These are phyloP conservation scores for Artemisia tridentata DNA, from an alignment of 129 eudicot species.

Conservation along the genomic window DNA sequence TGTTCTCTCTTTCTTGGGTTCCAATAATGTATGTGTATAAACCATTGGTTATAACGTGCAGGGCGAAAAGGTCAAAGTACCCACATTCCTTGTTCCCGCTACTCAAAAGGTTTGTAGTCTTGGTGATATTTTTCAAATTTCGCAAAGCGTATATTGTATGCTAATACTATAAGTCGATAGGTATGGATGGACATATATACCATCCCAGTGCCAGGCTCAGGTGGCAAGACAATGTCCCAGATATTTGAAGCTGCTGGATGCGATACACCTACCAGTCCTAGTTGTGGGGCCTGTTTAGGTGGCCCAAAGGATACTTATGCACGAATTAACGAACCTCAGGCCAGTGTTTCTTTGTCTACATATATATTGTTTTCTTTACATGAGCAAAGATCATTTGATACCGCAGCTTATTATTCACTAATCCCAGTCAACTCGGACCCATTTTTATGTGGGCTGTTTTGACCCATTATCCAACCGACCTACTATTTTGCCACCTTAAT, in stretches of 20 bases:
- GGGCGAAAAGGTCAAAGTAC: slow-evolving; percentile 93
- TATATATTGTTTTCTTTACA: background rate
- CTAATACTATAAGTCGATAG: slow-evolving; percentile 38
- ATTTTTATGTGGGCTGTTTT: background rate
- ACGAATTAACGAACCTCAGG: slow-evolving; percentile 95
- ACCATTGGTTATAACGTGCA: slow-evolving; percentile 33
- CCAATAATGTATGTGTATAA: no score
- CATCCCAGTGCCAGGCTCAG: slow-evolving; percentile 91
- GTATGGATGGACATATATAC: slow-evolving; percentile 95
- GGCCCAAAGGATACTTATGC: slow-evolving; percentile 96
- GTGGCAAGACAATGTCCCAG: slow-evolving; percentile 95
- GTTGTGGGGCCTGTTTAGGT: slow-evolving; percentile 94
- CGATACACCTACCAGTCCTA: slow-evolving; percentile 90
- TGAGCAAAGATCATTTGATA: background rate
- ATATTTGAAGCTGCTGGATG: slow-evolving; percentile 98
- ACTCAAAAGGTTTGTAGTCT: slow-evolving; percentile 91
- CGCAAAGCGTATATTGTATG: background rate
- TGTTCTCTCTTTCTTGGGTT: slow-evolving; percentile 6
- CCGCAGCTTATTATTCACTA: no score
- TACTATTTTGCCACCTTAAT: background rate
- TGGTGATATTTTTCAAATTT: background rate
- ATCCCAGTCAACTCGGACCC: background rate
- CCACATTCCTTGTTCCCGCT: slow-evolving; percentile 96
- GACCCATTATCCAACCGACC: background rate
- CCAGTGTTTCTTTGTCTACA: slow-evolving; percentile 23